Conservation (phyloP, 352 stramenopile species). For the Globisporangium spiculum region DNA sequence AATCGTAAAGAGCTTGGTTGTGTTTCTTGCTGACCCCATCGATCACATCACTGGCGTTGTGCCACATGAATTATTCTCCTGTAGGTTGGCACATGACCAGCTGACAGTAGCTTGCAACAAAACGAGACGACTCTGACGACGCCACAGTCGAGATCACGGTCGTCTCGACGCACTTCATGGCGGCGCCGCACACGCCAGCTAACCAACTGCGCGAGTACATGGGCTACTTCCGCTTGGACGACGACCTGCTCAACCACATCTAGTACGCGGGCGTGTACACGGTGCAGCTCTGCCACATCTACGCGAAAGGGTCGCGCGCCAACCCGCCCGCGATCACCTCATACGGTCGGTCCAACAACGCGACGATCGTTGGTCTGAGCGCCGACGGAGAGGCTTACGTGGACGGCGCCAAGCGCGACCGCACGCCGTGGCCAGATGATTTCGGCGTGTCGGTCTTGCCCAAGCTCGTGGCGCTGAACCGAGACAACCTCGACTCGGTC, state of each 20-base stretch:
- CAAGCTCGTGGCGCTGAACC: slow-evolving; percentile 29
- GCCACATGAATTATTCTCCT: too few relatives aligned
- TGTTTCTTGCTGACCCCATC: too few relatives aligned
- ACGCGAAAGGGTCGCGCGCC: slow-evolving; percentile 27
- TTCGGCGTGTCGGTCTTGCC: slow-evolving; percentile 26
- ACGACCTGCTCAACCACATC: slow-evolving; percentile 39
- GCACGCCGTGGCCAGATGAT: slow-evolving; percentile 28
- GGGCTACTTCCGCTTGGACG: slow-evolving; percentile 38
- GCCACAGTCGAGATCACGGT: background rate
- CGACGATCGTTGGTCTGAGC: background rate
- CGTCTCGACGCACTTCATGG: background rate
- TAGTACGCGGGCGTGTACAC: slow-evolving; percentile 42
- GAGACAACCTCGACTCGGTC: slow-evolving; percentile 31
- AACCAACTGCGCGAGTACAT: slow-evolving; percentile 11
- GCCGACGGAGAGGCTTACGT: background rate
- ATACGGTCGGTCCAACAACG: background rate
- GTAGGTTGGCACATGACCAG: too few relatives aligned
- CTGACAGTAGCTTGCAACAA: too few relatives aligned
- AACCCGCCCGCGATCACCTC: background rate
- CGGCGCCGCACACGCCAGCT: background rate
- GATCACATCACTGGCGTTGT: too few relatives aligned
- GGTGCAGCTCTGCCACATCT: slow-evolving; percentile 33
- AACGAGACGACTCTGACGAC: background rate
- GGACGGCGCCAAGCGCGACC: background rate
- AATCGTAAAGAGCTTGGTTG: too few relatives aligned